Percentiles rank a stretch among this genome's conserved stretches.
Conservation (phyloP, 495 filamentous ascomycete species). For the Parachaetomium inaequale region DNA sequence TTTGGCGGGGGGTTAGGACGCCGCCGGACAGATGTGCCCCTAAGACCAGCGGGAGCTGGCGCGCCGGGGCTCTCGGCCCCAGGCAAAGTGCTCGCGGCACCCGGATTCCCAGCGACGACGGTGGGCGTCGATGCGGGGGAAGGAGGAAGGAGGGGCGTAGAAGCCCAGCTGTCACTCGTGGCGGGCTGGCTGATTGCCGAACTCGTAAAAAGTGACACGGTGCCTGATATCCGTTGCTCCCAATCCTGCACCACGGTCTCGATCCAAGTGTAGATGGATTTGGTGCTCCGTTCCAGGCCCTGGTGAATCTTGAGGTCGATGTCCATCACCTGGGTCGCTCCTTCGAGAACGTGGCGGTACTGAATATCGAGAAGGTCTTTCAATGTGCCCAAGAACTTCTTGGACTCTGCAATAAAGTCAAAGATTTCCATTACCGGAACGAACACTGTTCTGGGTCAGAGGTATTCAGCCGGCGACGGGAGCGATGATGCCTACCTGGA, state of each 20-base stretch:
- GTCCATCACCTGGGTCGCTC: conserved; percentile 13
- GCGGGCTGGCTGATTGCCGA: conserved; percentile 8
- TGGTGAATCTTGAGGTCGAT: conserved; percentile 30
- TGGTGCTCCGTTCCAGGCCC: conserved; percentile 28
- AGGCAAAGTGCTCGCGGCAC: not conserved
- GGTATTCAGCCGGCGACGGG: not conserved
- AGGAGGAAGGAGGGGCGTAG: conserved; percentile 22
- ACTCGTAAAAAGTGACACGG: conserved; percentile 20
- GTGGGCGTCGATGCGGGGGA: conserved; percentile 29
- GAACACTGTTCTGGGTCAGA: conserved; percentile 21
- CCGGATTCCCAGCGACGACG: conserved; percentile 11
- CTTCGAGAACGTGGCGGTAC: conserved; percentile 30
- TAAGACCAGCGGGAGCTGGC: not conserved
- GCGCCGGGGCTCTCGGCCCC: conserved; percentile 12
- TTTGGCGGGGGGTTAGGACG: conserved; percentile 21
- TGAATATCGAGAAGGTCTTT: conserved; percentile 31
- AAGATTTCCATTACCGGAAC: conserved; percentile 35
- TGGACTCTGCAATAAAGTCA: conserved; percentile 31
- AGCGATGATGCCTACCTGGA: conserved; percentile 19
- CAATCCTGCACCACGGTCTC: conserved; percentile 32
- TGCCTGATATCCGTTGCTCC: conserved; percentile 25
- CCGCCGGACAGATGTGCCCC: conserved; percentile 10
- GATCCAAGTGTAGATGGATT: conserved; percentile 32
- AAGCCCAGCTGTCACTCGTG: conserved; percentile 22
- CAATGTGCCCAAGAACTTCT: conserved; percentile 24